These are phyloP conservation scores for Talaromyces amestolkiae DNA, from an alignment of 2,329 filamentous ascomycete species.

Conservation along the genomic window DNA sequence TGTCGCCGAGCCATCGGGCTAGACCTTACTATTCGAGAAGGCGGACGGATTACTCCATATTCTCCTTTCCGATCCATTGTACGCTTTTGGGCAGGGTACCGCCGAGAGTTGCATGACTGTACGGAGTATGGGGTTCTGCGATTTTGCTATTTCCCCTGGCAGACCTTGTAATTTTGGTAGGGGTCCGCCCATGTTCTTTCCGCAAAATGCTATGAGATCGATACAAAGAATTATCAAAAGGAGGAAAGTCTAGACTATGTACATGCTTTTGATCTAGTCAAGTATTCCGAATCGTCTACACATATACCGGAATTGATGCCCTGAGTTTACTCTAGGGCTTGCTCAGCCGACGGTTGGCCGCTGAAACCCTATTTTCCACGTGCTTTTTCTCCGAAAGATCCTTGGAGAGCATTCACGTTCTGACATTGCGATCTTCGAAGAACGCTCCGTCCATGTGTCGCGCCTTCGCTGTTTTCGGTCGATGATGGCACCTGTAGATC, in stretches of 20 bases:
- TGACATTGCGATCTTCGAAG: neutral
- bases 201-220: neutral
- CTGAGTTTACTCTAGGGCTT: neutral
- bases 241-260: neutral
- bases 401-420: neutral
- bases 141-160: neutral
- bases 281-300: neutral
- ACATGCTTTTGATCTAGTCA: neutral
- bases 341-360: neutral
- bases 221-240: neutral
- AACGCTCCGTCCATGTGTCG: neutral
- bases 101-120: neutral
- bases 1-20: neutral
- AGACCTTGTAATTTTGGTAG: neutral
- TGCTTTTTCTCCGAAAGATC: neutral
- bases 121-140: neutral
- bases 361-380: neutral
- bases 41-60: neutral
- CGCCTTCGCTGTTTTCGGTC: neutral
- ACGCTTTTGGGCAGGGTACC: neutral
- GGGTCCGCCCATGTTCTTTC: neutral
- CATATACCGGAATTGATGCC: neutral
- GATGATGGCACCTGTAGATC: neutral
- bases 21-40: constrained; percentile 15
- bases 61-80: neutral